phyloP scores from a whole-genome alignment of 768 basidiomycete genomes.

The Lyophyllum semitale region DNA sequence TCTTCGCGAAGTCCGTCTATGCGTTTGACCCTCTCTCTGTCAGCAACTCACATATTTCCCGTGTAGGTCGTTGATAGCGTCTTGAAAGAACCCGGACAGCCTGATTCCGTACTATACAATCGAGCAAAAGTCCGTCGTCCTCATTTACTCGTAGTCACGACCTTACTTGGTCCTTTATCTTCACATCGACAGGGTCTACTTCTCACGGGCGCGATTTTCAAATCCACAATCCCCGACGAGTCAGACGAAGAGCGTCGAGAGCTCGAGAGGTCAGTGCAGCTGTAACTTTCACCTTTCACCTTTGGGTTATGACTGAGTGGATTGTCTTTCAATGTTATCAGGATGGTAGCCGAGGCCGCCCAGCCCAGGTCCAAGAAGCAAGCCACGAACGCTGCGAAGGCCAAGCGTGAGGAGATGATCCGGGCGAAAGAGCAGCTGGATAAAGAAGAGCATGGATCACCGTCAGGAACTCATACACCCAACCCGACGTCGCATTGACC shows the following conservation, averaged over 20 bases:
- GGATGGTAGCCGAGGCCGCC: conserved; percentile 88
- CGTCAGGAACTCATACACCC: conserved; percentile 11
- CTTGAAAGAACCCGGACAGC: conserved; percentile 73
- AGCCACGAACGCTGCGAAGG: conserved; percentile 34
- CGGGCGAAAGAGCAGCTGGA: conserved; percentile 28
- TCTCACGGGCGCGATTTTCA: conserved; percentile 88
- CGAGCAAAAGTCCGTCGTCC: conserved; percentile 73
- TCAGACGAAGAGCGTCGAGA: conserved; percentile 93
- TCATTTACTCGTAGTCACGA: background rate
- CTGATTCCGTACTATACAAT: conserved; percentile 71
- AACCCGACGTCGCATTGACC: conserved; percentile 3
- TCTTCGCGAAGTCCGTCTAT: conserved; percentile 58
- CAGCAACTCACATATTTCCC: background rate
- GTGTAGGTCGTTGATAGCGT: conserved; percentile 78
- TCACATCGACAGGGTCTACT: conserved; percentile 66
- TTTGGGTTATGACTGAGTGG: conserved; percentile 6
- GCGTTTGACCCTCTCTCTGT: background rate
- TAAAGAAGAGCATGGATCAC: conserved; percentile 20
- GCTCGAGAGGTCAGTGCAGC: conserved; percentile 78
- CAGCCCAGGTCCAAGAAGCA: conserved; percentile 65
- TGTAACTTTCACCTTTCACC: background rate
- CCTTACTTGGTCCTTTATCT: background rate
- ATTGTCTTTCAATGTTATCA: conserved; percentile 26
- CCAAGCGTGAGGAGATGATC: conserved; percentile 41
- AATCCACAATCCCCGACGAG: conserved; percentile 80